Percentiles rank a stretch among this genome's conserved stretches.
phyloP scores from a whole-genome alignment of 2,329 filamentous ascomycete genomes.

The Stachybotrys chlorohalonatus region DNA sequence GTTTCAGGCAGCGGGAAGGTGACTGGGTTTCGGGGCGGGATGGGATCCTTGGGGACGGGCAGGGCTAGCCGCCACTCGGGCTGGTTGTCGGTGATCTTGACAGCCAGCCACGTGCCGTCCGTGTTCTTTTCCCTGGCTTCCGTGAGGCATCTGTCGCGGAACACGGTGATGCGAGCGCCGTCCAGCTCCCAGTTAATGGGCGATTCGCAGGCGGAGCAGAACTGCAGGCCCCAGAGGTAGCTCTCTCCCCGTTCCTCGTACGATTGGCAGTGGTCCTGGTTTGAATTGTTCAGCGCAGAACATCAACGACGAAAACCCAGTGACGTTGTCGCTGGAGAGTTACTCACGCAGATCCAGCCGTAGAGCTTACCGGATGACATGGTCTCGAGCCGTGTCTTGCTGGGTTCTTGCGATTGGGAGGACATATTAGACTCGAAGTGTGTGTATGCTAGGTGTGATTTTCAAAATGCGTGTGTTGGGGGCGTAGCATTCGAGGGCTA shows the following conservation, averaged over 20 bases:
- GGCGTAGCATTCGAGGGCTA: no score
- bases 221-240: neutral
- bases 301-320: no score
- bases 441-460: no score
- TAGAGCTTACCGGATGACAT: neutral
- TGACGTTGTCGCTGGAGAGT: neutral
- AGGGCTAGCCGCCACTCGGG: neutral
- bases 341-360: neutral
- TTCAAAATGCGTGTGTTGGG: no score
- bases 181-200: neutral
- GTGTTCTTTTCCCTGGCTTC: neutral
- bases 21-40: neutral
- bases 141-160: neutral
- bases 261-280: neutral
- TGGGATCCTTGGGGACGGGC: neutral
- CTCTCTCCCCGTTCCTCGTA: neutral
- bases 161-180: neutral
- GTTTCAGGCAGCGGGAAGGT: neutral
- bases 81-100: neutral
- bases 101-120: neutral
- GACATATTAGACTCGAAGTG: no score
- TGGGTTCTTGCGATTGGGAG: no score
- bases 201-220: neutral
- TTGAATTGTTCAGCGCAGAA: no score
- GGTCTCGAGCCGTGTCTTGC: neutral